Base-by-base conservation (phyloP, 2,329 filamentous ascomycete species). In the Pestalotiopsis sp. region DNA sequence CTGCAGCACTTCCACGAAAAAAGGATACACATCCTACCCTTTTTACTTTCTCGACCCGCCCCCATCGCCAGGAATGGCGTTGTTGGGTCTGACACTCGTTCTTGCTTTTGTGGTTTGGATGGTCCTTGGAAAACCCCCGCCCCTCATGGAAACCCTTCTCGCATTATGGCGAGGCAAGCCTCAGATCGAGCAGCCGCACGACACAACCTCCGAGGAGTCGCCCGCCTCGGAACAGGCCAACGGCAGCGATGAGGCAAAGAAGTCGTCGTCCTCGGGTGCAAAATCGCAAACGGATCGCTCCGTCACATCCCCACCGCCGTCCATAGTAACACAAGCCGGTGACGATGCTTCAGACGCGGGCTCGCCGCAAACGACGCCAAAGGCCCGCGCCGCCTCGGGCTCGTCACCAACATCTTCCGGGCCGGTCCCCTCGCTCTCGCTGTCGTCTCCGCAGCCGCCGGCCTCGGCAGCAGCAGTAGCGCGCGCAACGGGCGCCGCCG, bases 11-110 rank as follows among this genome's bases (percentile, higher is more conserved):
- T 52, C 45, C 45, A 52, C 45, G 14, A 52, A 23, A n/a, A 52
- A 52, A 52, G 45, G 45, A 52, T 52, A 52, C 45, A 52, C 45
- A 9, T 20, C 45, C 45, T 20, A 52, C 11, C 57, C 57, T 14
- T 27, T n/a, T 27, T 36, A 25, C 57, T 17, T 59, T 59, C 57
- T 27, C 57, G 25, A 62, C 27, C 25, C 59, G 17, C 31, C 5
- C 25, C 13, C 38, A 52, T 49, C 39, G 36, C 20, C 61, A 17
- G 38, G 61, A 52, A 90, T 90, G 88, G 86, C 82, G 71, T 77
- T 89, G 74, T 74, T 91, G 70, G 89, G 87, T 71, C 79, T 91
- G 71, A 89, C 89, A n/a, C 81, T 92, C 71, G 82, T 91, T 74
- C 77, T 91, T 71, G 89, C 86, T 58, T 89, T 89, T 0, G 80